These are phyloP conservation scores for Huntiella omanensis DNA, from an alignment of 2,329 filamentous ascomycete genomes.

Conservation along the genomic window DNA sequence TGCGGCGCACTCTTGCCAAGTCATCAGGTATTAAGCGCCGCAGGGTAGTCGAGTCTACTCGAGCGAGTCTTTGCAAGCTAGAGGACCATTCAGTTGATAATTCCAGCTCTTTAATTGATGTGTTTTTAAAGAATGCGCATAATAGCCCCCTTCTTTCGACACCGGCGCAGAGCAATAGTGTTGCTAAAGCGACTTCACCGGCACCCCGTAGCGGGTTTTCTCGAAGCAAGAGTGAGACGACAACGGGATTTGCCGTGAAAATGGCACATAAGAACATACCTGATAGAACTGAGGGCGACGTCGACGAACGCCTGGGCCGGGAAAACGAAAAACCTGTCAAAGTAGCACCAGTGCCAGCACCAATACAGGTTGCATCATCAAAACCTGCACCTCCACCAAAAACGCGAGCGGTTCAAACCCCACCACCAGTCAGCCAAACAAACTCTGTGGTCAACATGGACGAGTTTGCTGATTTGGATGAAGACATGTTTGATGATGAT, in stretches of 20 bases:
- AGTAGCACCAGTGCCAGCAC: not conserved
- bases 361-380: not conserved
- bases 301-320: not conserved
- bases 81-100: not conserved
- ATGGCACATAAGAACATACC: too few species aligned
- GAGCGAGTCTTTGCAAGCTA: slow-evolving; percentile 6
- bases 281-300: not conserved
- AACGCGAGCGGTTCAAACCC: not conserved
- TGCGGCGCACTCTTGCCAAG: slow-evolving; percentile 6
- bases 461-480: slow-evolving; percentile 11
- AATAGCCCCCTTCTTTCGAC: not conserved
- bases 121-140: slow-evolving; percentile 10
- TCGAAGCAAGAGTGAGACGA: slow-evolving; percentile 8
- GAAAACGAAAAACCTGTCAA: too few species aligned
- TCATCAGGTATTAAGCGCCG: slow-evolving; percentile 7
- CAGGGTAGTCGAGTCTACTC: slow-evolving; percentile 2
- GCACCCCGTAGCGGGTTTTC: not conserved
- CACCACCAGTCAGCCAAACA: too few species aligned
- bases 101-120: slow-evolving; percentile 8
- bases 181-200: not conserved
- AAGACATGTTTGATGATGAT: slow-evolving; percentile 12
- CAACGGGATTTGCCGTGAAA: not conserved
- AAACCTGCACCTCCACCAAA: not conserved
- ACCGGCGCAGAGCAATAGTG: not conserved
- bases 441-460: not conserved